Evolutionary conservation across 495 filamentous ascomycete genomes (phyloP), one percentile per base, ranked within the genome.

Genomic region (Neurospora hispaniola): DNA sequence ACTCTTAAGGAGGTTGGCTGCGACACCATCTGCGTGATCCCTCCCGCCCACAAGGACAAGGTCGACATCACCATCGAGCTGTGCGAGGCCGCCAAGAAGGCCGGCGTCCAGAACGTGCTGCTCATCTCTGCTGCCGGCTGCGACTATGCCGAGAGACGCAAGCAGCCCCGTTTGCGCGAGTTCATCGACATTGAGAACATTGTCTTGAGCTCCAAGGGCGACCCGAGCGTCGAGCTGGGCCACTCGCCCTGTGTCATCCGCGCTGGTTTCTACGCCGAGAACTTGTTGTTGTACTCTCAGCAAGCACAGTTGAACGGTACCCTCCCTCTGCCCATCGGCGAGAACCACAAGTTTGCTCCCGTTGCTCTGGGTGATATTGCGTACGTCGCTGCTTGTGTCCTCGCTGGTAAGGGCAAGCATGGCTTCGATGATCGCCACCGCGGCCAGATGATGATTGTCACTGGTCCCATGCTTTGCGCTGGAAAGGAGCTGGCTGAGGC

Each of bases 231-330:
- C 0, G 42, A 76, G 5, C 77, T 82, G 43, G 86, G 86, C 0
- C 79, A 83, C 74, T 85, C 82, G 35, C 84, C 85, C 38, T 84
- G 83, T 71, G 80, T 89, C 14, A 85, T 89, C 72, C 82, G 86
- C 7, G 85, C 85, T 68, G 86, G 87, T 5, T 88, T 89, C 70
- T 88, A 88, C 54, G 85, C 86, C 5, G 87, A 88, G 78, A 88
- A 88, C 66, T 79, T 88, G n/a, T 80, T 88, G 1, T 73, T 83
- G 0, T 88, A 88, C 73, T 78, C 84, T 11, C 78, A 78, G 20
- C 85, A 88, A 74, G 83, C 83, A 9, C 79, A 85, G 69, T 75
- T 79, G 35, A 80, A 85, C 42, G 84, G 84, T 0, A 71, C 81
- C 3, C 75, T 88, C n/a, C 85, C 86, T 2, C 71, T 88, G 14